Evolutionary conservation across 768 basidiomycete genomes (phyloP), one percentile per base, ranked within the genome.

Genomic region (Naganishia vaughanmartiniae): DNA sequence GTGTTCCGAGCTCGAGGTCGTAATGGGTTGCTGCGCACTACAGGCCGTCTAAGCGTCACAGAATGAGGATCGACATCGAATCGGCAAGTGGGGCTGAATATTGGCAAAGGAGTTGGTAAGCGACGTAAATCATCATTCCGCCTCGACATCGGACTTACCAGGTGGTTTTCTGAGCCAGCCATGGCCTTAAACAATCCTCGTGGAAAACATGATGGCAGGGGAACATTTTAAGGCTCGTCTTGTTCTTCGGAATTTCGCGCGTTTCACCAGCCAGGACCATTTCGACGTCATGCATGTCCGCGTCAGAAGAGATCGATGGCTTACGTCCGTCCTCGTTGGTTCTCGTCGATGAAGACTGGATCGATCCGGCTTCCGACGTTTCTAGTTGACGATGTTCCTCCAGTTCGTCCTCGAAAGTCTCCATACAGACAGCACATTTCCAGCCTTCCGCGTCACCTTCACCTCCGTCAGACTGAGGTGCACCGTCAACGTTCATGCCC

Each of bases 31-130:
- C 19, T 34, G 3, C 70, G 65, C 21, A 36, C 24, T 15, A 55
- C 36, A 2, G 71, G 71, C 39, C 51, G 67, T 19, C 71, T 67
- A 26, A 72, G 67, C 28, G 71, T 72, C 19, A 65, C 51, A 0
- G 71, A 72, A 48, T 67, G 67, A 19, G 71, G 71, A 69, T 72
- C 71, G 31, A 72, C 65, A 53, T 72, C 71, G 31, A 72, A 67
- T 54, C 71, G 48, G 54, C 71, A 72, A 30, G 71, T 69, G 9
- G 71, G 71, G n/a, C 71, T 72, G 48, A 30, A n/a, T n/a, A n/a
- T n/a, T n/a, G 36, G 65, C 7, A 53, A 30, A 26, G 28, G 30
- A n/a, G 5, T 4, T 3, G 4, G 17, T 69, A 24, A 53, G 57
- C n/a, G 19, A 39, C 10, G 19, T 51, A 19, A n/a, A 19, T 24